These are phyloP conservation scores for Microdochium nivale DNA, from an alignment of 2,329 filamentous ascomycete genomes.

Conservation along the genomic window DNA sequence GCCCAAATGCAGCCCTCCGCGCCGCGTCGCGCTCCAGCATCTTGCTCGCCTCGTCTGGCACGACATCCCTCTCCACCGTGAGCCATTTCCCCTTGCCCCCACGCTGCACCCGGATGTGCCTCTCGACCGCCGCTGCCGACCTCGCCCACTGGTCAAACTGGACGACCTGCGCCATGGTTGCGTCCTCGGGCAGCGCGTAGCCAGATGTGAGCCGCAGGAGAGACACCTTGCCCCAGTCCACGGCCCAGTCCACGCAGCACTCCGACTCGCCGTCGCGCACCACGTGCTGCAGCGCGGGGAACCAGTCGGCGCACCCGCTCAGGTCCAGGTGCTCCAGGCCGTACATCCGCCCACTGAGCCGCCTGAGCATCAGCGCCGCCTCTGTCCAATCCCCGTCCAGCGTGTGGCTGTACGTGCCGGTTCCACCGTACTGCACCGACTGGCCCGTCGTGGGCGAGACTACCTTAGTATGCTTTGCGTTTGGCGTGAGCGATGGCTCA, in stretches of 20 bases:
- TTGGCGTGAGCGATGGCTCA: constrained; percentile 47
- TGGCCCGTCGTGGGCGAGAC: constrained; percentile 31
- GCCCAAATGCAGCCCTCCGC: background rate
- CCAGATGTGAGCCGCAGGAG: constrained; percentile 36
- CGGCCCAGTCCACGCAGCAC: constrained; percentile 44
- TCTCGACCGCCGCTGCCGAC: constrained; percentile 34
- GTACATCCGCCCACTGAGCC: constrained; percentile 46
- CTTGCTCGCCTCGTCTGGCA: constrained; percentile 2
- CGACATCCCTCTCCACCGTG: constrained; percentile 34
- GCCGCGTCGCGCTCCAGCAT: background rate
- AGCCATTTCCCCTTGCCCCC: constrained; percentile 40
- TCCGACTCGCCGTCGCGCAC: constrained; percentile 25
- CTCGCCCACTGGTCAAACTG: constrained; percentile 25
- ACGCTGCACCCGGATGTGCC: constrained; percentile 34
- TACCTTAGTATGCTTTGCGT: constrained; percentile 39
- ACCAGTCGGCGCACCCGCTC: constrained; percentile 50
- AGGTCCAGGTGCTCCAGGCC: constrained; percentile 52
- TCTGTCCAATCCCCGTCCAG: constrained; percentile 53
- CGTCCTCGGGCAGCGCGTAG: constrained; percentile 26
- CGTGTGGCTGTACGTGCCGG: constrained; percentile 47
- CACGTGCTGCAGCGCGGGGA: constrained; percentile 31
- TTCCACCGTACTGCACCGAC: constrained; percentile 43
- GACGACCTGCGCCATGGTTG: constrained; percentile 20
- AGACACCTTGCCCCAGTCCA: constrained; percentile 43
- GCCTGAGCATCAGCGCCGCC: constrained; percentile 44